phyloP scores from a whole-genome alignment of 768 basidiomycete genomes.

The Leccinum uliginosum region DNA sequence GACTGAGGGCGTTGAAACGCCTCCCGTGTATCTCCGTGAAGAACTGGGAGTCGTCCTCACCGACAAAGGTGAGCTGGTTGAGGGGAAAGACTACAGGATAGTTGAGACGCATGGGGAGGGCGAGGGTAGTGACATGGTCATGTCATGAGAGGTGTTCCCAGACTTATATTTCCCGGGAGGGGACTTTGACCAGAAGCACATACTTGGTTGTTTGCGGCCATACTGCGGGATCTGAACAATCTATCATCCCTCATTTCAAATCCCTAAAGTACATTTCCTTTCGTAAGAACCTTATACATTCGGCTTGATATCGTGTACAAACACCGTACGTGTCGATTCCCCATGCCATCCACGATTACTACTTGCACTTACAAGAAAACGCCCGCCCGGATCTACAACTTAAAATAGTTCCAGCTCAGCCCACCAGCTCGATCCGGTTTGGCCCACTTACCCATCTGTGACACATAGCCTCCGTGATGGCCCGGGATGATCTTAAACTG shows the following conservation, averaged over 20 bases:
- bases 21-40: constrained; percentile 53
- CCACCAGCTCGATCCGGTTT: constrained; percentile 20
- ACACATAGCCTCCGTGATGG: constrained; percentile 92
- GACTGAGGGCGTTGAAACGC: constrained; percentile 51
- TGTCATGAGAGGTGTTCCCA: constrained; percentile 9
- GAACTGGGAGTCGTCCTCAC: constrained; percentile 45
- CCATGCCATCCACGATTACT: constrained; percentile 95
- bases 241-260: constrained; percentile 26
- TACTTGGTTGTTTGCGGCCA: constrained; percentile 26
- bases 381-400: constrained; percentile 84
- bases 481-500: constrained; percentile 95
- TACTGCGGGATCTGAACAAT: constrained; percentile 31
- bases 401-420: constrained; percentile 18
- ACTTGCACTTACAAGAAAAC: constrained; percentile 87
- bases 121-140: constrained; percentile 21
- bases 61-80: constrained; percentile 35
- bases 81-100: constrained; percentile 32
- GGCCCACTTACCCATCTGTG: constrained; percentile 76
- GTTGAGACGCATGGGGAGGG: constrained; percentile 26
- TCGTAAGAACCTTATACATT: constrained; percentile 33
- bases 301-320: constrained; percentile 82
- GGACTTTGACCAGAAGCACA: constrained; percentile 32
- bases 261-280: constrained; percentile 27
- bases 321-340: constrained; percentile 83
- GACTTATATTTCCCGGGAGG: constrained; percentile 29